Evolutionary conservation across 2,329 filamentous ascomycete species (phyloP), one percentile per base, ranked within the genome.

Genomic region (Bisporella sp.): DNA sequence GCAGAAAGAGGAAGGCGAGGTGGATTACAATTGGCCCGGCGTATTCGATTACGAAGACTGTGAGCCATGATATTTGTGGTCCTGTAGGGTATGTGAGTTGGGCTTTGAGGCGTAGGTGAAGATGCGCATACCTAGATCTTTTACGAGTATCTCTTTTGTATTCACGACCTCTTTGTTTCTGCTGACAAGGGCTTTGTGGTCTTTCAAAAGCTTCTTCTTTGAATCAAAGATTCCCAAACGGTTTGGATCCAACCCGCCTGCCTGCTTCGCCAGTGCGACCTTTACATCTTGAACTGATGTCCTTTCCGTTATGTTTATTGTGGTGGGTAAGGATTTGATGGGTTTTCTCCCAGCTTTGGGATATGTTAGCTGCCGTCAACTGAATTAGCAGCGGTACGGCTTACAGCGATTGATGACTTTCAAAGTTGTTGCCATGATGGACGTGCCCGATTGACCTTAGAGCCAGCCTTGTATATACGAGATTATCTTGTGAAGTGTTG

Each of bases 1-100:
- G 87, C 49, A 87, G 73, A 59, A 78, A 69, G 68, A 90, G 73
- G 66, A 85, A 75, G 61, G 88, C 74, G 42, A 81, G 79, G 73
- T 96, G 91, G 72, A 97, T 87, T 63, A 96, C 71, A 62, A 97
- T 79, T 5, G 93, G 93, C 4, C 93, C 93, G 58, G 93, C 72
- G 70, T 99, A 99, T 72, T 99, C 93, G 73, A 96, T 84, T 56
- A 96, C 73, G 75, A 92, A 99, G 68, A 97, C 92, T 54, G 89
- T 93, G 57, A 83, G 84, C 93, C 93, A 99, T 55, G 82, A 82
- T 50, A 96, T 85, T 69, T 99, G 93, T 45, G 84, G 81, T 12
- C 93, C 90, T 95, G 29, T 4, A 12, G 28, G 31, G 21, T 45
- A 39, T 12, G 31, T 30, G 30, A 12, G 8, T 30, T 35, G 5